Evolutionary conservation across 1,284 basidiomycete species (phyloP), one percentile per base, ranked within the genome.

Genomic region (Microbotryum lychnidis-dioicae): DNA sequence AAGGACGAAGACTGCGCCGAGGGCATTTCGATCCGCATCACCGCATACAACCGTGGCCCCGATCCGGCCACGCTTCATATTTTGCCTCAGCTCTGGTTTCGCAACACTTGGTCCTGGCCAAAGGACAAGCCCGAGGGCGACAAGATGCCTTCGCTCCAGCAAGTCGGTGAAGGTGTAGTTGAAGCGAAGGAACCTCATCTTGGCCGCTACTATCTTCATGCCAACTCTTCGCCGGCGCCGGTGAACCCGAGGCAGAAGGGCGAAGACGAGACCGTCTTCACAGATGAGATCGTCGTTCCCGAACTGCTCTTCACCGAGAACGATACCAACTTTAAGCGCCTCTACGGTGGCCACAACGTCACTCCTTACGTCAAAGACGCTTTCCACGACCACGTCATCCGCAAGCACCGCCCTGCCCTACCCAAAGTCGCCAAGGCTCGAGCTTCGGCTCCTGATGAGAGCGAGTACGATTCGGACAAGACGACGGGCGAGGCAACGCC

Each of bases 51-150:
- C 76, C 86, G 94, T 50, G 93, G 94, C 2, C 92, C 93, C 8
- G 93, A 97, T 66, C 82, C 90, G 3, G 92, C 94, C n/a, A 92
- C 88, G 52, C 80, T 98, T 59, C 94, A 97, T 76, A 83, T 98
- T 70, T 80, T 98, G 54, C 94, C 94, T 25, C 93, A 97, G 72
- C 79, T 97, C 57, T 96, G 89, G 86, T 98, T 97, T 80, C 85
- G 89, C 37, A 98, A 98, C 77, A 92, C 88, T 42, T 98, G 94
- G 94, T 96, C 91, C 6, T 98, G 94, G 94, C 81, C 84, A 27
- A 79, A 84, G 63, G 85, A 90, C 63, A 84, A 86, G 66, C 90
- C 91, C 7, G 80, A 83, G 6, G 87, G 86, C 79, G 74, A 72
- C 74, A 80, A 73, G 69, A 76, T 74, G 82, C 83, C 14, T 79